A percentile compares a stretch with the other conserved stretches of the same genome.
These are phyloP conservation scores for Polytolypa hystricis DNA, from an alignment of 2,329 filamentous ascomycete species.

Conservation along the genomic window DNA sequence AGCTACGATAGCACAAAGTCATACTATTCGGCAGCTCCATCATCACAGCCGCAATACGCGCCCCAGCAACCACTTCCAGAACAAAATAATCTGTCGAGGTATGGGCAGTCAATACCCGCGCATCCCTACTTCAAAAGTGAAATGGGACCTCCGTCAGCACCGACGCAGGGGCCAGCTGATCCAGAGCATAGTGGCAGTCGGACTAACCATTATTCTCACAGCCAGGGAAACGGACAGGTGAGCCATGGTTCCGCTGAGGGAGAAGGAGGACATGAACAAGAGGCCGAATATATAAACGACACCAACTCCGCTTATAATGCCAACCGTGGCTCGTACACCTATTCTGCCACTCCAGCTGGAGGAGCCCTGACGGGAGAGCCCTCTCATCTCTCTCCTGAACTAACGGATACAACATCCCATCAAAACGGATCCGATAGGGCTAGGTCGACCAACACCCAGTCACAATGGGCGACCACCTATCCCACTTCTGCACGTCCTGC, in stretches of 20 bases:
- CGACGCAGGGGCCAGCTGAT: conserved; percentile 48
- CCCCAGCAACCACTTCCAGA: conserved; percentile 49
- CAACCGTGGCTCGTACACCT: conserved; percentile 65
- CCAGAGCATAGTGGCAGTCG: conserved; percentile 56
- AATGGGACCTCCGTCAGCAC: conserved; percentile 68
- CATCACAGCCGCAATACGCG: conserved; percentile 56
- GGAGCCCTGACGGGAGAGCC: conserved; percentile 60
- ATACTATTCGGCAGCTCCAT: conserved; percentile 62
- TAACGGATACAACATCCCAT: conserved; percentile 70
- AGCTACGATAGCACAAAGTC: conserved; percentile 66
- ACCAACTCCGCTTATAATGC: conserved; percentile 60
- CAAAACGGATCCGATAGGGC: conserved; percentile 72
- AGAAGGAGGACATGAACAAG: conserved; percentile 58
- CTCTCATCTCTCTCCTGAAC: conserved; percentile 66
- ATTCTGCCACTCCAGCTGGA: conserved; percentile 55
- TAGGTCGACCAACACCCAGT: conserved; percentile 59
- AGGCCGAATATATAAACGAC: conserved; percentile 76
- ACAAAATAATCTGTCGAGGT: conserved; percentile 60
- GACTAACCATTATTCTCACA: conserved; percentile 50
- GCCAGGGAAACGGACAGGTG: conserved; percentile 45
- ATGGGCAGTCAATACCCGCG: conserved; percentile 42
- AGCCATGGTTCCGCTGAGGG: conserved; percentile 48
- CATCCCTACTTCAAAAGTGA: conserved; percentile 68
- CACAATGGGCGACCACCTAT: conserved; percentile 67
- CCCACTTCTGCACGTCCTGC: conserved; percentile 62